Conservation (phyloP, 177 flowering plant species). For the Vitis hybrid region DNA sequence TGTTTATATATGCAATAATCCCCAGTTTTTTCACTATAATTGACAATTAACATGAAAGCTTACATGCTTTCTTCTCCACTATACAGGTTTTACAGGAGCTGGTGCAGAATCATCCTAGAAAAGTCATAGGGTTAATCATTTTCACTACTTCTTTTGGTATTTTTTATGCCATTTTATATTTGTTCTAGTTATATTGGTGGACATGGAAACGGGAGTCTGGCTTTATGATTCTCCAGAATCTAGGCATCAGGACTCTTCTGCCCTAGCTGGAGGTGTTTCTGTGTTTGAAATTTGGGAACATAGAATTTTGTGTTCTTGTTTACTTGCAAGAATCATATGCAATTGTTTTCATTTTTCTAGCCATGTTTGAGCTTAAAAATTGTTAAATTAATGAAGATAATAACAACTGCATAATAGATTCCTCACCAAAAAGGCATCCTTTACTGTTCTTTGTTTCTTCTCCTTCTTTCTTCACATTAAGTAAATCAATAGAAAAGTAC, state of each 20-base stretch:
- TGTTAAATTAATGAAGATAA: too few relatives aligned
- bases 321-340: too few relatives aligned
- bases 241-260: neutral
- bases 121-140: conserved; percentile 57
- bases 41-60: conserved; percentile 3
- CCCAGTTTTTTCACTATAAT: neutral
- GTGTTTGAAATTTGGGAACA: neutral
- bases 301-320: neutral
- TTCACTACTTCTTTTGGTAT: neutral
- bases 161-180: neutral
- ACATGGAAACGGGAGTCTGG: neutral
- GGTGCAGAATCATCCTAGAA: conserved; percentile 57
- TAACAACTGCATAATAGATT: too few relatives aligned
- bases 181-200: neutral
- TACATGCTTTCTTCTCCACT: conserved; percentile 12
- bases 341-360: too few relatives aligned
- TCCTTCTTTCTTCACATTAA: too few relatives aligned
- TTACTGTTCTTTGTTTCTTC: too few relatives aligned
- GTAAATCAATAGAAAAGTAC: too few relatives aligned
- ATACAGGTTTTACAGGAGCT: conserved; percentile 56
- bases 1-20: conserved; percentile 10
- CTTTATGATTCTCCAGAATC: neutral
- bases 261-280: neutral
- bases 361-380: too few relatives aligned
- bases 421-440: too few relatives aligned